Base-by-base conservation (phyloP, 306 rosid species). In the Dryas octopetala region DNA sequence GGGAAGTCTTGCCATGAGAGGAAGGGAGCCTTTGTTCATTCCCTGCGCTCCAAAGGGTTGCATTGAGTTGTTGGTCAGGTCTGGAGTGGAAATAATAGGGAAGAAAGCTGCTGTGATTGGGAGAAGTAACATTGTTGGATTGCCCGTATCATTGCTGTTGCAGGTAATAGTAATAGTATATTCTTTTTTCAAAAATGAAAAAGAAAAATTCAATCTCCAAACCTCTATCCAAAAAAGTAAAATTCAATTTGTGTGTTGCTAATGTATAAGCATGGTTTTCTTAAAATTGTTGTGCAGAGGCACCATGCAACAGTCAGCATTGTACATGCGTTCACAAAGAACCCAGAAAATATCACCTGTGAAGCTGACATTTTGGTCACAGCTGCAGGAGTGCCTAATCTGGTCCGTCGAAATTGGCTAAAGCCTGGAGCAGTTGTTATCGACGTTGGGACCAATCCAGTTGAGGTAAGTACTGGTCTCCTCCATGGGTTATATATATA, bases 31-130 rank as follows among this genome's bases (percentile, higher is more conserved):
- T 47, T 78, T 90, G 68, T 94, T 94, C 86, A 85, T 84, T 73
- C 96, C 98, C 17, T 94, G 98, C 85, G 89, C 97, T 73, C 91
- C 98, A 58, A 94, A 87, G 66, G 98, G 93, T 62, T 91, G 97
- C 88, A 77, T 94, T 45, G 98, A 94, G 85, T 78, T 94, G 80
- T 78, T 91, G 90, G 83, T 91, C 77, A 83, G 98, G 76, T 89
- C 95, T 26, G 97, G 98, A 28, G 82, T 94, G 61, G 81, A 88
- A 79, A 88, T 91, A 5, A 48, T 58, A 52, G 98, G 98, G 65
- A 94, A 88, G 93, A 90, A 84, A 51, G 96, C 91, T 3, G 96
- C 83, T 32, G 98, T 94, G 83, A 91, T 91, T 52, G 98, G 98
- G 71, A 90, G 89, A 83, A 94, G 98, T 75, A 94, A 90, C 79